Conservation (phyloP, 129 eudicot genomes). For the Erigeron canadensis region DNA sequence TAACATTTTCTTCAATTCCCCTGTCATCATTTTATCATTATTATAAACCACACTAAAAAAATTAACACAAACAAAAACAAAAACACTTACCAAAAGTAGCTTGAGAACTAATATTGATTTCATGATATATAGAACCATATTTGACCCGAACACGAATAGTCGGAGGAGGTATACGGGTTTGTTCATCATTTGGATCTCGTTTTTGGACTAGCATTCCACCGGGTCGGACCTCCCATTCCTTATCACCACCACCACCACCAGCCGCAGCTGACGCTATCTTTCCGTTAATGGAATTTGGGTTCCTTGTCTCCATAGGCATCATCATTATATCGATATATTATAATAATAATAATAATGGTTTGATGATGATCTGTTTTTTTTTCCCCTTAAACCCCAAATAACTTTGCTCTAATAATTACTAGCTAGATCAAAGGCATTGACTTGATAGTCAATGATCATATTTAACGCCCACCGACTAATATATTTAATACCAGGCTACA, state of each 20-base stretch:
- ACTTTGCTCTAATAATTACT: background rate
- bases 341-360: constrained; percentile 4
- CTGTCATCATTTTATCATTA: constrained; percentile 24
- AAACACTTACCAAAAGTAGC: constrained; percentile 68
- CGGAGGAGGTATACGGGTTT: constrained; percentile 61
- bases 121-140: constrained; percentile 43
- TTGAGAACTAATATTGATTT: constrained; percentile 72
- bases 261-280: constrained; percentile 10
- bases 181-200: constrained; percentile 57
- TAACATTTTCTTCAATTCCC: constrained; percentile 91
- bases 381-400: background rate
- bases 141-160: constrained; percentile 72
- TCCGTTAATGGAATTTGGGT: constrained; percentile 34
- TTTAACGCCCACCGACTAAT: background rate
- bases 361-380: background rate
- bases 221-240: constrained; percentile 74
- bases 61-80: background rate
- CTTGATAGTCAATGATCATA: background rate
- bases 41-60: background rate
- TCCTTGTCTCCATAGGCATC: constrained; percentile 72
- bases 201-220: constrained; percentile 56
- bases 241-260: constrained; percentile 36
- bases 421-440: constrained; percentile 16
- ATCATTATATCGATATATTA: constrained; percentile 34
- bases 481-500: too few species aligned